Conservation (phyloP, 208 protist genomes). For the Leishmania aethiopica region DNA sequence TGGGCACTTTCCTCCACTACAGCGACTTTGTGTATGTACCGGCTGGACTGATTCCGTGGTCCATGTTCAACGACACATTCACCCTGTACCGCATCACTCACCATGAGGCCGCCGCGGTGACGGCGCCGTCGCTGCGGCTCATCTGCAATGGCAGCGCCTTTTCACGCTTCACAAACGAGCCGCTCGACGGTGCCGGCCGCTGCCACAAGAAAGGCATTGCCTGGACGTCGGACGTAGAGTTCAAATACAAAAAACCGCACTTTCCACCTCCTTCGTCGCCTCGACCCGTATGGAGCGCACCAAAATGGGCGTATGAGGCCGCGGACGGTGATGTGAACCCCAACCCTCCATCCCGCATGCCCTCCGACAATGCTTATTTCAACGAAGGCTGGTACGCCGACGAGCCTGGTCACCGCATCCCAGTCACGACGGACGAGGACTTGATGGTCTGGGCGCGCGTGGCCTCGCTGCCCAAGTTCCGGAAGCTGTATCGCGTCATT, state of each 20-base stretch:
- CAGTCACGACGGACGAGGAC: slow-evolving; percentile 94
- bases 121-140: slow-evolving; percentile 5
- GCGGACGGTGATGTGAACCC: slow-evolving; percentile 19
- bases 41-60: slow-evolving; percentile 97
- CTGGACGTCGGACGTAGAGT: slow-evolving; percentile 89
- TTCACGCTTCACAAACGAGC: slow-evolving; percentile 60
- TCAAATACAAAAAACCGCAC: slow-evolving; percentile 83
- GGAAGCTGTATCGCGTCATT: slow-evolving; percentile 97
- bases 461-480: slow-evolving; percentile 96
- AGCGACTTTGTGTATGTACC: slow-evolving; percentile 91
- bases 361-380: slow-evolving; percentile 71
- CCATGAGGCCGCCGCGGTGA: background rate
- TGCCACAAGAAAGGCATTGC: slow-evolving; percentile 95
- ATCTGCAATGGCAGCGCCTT: slow-evolving; percentile 88
- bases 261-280: slow-evolving; percentile 25
- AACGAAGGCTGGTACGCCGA: slow-evolving; percentile 88
- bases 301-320: slow-evolving; percentile 34
- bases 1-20: slow-evolving; percentile 28
- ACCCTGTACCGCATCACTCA: slow-evolving; percentile 39
- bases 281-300: slow-evolving; percentile 57
- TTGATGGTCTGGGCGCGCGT: slow-evolving; percentile 98
- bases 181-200: slow-evolving; percentile 36
- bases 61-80: slow-evolving; percentile 98
- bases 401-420: slow-evolving; percentile 83
- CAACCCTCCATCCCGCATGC: slow-evolving; percentile 11